phyloP scores from a whole-genome alignment of 2,329 filamentous ascomycete species.

The Alternaria panax region DNA sequence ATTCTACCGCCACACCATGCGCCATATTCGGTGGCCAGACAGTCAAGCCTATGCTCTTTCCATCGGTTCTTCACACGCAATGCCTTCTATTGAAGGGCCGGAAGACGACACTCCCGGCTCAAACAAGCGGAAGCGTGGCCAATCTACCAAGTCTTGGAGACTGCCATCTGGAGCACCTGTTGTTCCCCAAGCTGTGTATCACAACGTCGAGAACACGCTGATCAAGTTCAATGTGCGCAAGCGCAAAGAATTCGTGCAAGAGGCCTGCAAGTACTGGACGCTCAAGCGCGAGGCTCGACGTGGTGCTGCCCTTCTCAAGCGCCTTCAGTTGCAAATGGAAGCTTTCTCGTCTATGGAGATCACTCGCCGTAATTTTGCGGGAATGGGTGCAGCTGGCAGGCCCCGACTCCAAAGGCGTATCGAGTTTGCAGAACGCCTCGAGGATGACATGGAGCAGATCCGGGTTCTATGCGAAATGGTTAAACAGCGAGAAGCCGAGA shows the following conservation, averaged over 20 bases:
- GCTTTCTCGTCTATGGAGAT: constrained; percentile 98
- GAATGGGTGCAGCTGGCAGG: constrained; percentile 86
- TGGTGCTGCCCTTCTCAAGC: constrained; percentile 89
- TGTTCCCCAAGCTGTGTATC: constrained; percentile 86
- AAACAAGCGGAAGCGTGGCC: constrained; percentile 66
- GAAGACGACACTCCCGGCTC: constrained; percentile 59
- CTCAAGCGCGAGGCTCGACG: constrained; percentile 91
- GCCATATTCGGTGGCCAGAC: constrained; percentile 88
- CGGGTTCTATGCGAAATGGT: constrained; percentile 73
- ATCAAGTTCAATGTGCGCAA: constrained; percentile 84
- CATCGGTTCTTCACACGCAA: constrained; percentile 72
- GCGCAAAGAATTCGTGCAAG: constrained; percentile 89
- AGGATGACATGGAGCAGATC: constrained; percentile 79
- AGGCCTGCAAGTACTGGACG: constrained; percentile 97
- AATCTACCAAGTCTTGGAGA: constrained; percentile 78
- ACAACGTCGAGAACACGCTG: constrained; percentile 83
- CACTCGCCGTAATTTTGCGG: constrained; percentile 91
- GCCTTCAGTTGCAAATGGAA: constrained; percentile 92
- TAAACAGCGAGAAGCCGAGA: constrained; percentile 77
- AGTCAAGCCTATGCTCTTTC: constrained; percentile 84
- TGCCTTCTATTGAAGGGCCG: constrained; percentile 59
- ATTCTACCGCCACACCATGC: constrained; percentile 90
- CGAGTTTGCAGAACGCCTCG: constrained; percentile 80
- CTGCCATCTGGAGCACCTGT: constrained; percentile 93
- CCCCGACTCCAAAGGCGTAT: constrained; percentile 81